Evolutionary conservation across 306 rosid genomes (phyloP).

Genomic region (Carpinus fangiana): DNA sequence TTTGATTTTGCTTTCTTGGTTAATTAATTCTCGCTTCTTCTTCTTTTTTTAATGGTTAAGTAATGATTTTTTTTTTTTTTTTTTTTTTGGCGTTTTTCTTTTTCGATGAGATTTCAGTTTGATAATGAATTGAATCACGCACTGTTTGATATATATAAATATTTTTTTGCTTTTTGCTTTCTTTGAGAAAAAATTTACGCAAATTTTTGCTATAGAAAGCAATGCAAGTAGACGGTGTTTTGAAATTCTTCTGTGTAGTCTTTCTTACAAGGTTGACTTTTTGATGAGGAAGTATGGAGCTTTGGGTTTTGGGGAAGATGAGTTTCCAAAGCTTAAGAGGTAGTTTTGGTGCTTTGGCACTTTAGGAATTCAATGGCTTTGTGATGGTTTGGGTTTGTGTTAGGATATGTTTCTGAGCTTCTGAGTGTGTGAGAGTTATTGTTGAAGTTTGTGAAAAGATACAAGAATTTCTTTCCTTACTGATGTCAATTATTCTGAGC

Average conservation of each 20-base stretch:
- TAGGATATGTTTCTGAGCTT: neutral
- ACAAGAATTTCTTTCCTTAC: neutral
- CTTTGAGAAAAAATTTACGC: constrained; percentile 18
- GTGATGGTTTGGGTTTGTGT: neutral
- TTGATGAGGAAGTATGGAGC: constrained; percentile 16
- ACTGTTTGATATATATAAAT: constrained; percentile 16
- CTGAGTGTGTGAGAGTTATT: neutral
- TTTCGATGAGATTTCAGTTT: neutral
- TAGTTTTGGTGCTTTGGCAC: neutral
- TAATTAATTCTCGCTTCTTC: neutral
- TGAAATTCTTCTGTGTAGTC: constrained; percentile 32
- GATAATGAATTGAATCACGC: neutral
- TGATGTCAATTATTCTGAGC: constrained; percentile 13
- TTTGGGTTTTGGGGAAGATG: constrained; percentile 2
- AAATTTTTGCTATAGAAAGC: constrained; percentile 25
- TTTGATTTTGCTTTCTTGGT: neutral
- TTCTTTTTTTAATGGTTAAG: neutral
- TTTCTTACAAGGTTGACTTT: constrained; percentile 20
- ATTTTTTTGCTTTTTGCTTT: neutral
- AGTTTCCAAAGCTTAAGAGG: neutral
- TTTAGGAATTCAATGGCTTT: neutral
- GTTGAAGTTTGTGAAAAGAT: neutral
- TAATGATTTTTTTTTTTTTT: neutral
- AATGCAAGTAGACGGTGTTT: constrained; percentile 7
- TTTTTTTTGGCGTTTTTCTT: neutral